A percentile compares a stretch with the other conserved stretches of the same genome.
Evolutionary conservation across 176 grass and related monocot genomes (phyloP).

Genomic region (Coix lacrymajobi): DNA sequence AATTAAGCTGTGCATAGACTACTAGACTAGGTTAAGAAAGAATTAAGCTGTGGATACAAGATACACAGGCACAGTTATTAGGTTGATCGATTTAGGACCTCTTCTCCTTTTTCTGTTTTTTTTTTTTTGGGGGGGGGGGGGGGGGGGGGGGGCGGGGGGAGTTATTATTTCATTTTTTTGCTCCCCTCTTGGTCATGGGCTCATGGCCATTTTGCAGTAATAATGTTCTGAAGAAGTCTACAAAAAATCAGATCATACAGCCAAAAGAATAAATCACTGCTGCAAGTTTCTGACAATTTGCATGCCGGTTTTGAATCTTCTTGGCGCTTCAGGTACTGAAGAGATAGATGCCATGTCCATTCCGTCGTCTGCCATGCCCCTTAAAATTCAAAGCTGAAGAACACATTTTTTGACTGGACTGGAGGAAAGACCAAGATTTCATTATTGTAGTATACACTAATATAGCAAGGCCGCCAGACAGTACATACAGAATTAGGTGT

Average conservation of each 20-base stretch:
- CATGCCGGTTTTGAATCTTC: background rate
- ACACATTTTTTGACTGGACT: slow-evolving; percentile 25
- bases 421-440: background rate
- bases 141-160: too few species aligned
- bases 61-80: slow-evolving; percentile 22
- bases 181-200: background rate
- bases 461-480: background rate
- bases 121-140: too few species aligned
- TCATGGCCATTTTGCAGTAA: background rate
- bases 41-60: slow-evolving; percentile 25
- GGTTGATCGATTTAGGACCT: slow-evolving; percentile 18
- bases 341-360: background rate
- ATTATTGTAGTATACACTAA: background rate
- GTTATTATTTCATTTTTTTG: background rate
- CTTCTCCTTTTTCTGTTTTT: background rate
- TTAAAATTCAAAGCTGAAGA: background rate
- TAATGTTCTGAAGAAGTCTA: background rate
- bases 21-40: background rate
- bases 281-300: background rate
- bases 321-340: background rate
- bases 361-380: background rate
- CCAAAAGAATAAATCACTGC: background rate
- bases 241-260: background rate
- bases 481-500: background rate
- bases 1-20: background rate